Conservation (phyloP, 2,329 filamentous ascomycete species). For the Fusarium solani-melongenae region DNA sequence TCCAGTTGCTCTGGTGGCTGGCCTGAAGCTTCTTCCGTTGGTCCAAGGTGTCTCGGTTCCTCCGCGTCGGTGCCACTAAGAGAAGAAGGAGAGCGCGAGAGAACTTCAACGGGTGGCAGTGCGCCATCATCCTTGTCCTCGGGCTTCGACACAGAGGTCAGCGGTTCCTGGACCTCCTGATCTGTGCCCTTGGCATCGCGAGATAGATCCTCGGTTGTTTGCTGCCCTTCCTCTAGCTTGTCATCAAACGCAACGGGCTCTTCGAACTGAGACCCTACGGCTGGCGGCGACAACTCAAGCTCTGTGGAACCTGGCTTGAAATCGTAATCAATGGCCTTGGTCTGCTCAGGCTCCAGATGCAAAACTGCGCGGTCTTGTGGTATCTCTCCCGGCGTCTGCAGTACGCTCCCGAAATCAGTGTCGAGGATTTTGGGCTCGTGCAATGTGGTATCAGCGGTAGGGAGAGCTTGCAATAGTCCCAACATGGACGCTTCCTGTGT, state of each 20-base stretch:
- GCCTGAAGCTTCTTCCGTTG: not conserved
- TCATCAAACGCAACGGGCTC: not conserved
- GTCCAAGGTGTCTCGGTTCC: not conserved
- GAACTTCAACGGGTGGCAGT: not conserved
- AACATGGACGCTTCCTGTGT: not conserved
- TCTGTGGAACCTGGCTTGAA: not conserved
- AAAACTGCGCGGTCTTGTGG: not conserved
- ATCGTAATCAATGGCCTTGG: not conserved
- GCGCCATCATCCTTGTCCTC: not conserved
- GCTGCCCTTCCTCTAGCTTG: not conserved
- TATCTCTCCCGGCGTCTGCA: not conserved
- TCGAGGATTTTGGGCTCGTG: constrained; percentile 1
- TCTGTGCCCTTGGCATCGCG: not conserved
- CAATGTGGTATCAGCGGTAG: not conserved
- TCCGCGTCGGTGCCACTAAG: not conserved
- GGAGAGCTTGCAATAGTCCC: not conserved
- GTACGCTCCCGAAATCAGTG: constrained; percentile 2
- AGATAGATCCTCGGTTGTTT: not conserved
- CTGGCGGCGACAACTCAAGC: not conserved
- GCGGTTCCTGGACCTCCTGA: not conserved
- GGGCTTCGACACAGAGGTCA: not conserved
- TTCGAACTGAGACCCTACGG: not conserved
- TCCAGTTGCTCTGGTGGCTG: not conserved
- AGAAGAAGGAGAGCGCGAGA: not conserved
- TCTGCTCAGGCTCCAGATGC: not conserved